Percentiles rank a stretch among this genome's conserved stretches.
These are phyloP conservation scores for Helianthus annuus DNA, from an alignment of 129 eudicot species.

Conservation along the genomic window DNA sequence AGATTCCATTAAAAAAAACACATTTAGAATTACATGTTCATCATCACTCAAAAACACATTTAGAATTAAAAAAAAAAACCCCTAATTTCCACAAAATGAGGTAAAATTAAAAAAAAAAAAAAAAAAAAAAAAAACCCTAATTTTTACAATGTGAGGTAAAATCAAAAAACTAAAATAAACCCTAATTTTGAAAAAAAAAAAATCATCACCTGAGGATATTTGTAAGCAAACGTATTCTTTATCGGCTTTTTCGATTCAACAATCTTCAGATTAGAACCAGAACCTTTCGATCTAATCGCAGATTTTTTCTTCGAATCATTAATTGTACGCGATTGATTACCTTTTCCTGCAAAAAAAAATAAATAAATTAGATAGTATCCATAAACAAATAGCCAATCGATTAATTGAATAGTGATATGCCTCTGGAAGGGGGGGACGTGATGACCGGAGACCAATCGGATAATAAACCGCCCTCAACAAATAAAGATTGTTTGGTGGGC, in stretches of 20 bases:
- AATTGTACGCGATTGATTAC: slow-evolving; percentile 19
- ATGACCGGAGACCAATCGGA: slow-evolving; percentile 57
- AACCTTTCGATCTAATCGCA: slow-evolving; percentile 35
- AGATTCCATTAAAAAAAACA: not conserved
- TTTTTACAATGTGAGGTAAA: not conserved
- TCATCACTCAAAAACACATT: slow-evolving; percentile 1
- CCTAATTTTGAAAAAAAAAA: not conserved
- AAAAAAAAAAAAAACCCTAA: slow-evolving; percentile 5
- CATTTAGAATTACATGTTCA: not conserved
- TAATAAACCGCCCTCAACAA: slow-evolving; percentile 74
- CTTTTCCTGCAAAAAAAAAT: slow-evolving; percentile 29
- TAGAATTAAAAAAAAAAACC: not conserved
- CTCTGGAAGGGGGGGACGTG: slow-evolving; percentile 58
- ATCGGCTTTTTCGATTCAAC: slow-evolving; percentile 37
- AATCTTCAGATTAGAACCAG: slow-evolving; percentile 14
- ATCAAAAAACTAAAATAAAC: not conserved
- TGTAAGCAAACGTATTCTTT: slow-evolving; percentile 47
- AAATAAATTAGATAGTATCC: slow-evolving; percentile 6
- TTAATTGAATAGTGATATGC: slow-evolving; percentile 22
- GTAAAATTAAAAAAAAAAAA: not conserved
- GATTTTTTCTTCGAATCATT: slow-evolving; percentile 40
- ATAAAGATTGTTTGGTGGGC: slow-evolving; percentile 39
- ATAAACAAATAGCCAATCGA: not conserved
- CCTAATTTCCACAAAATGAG: not conserved
- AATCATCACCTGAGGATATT: slow-evolving; percentile 45